Evolutionary conservation across 208 protist species (phyloP), one percentile per base, ranked within the genome.

Genomic region (Crithidia sp.): DNA sequence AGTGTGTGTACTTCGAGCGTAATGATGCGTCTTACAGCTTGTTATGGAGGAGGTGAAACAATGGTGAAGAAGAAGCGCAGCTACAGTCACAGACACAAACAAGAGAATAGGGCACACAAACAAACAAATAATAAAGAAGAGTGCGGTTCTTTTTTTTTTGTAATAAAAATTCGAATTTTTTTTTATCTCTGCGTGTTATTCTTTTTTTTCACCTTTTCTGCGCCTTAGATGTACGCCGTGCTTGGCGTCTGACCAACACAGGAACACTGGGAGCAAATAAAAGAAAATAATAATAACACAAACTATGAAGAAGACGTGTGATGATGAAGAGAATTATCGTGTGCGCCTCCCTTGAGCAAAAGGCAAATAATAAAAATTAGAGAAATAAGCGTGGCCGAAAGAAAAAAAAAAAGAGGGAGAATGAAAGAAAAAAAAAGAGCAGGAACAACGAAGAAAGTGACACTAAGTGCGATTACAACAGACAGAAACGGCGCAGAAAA

Each of bases 381-480:
- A 37, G 6, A 37, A 70, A 49, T 16, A 40, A 59, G 7, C 19
- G 28, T 28, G 28, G 28, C 28, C 28, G 28, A n/a, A 70, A 45
- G 37, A 57, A 52, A 12, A 40, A 40, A 68, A 43, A 57, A 57
- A 59, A 16, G 52, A 43, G 39, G 0, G 41, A 58, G 39, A 59
- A 70, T 19, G 10, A 54, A 28, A 49, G 59, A 70, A 39, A 59
- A n/a, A n/a, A 54, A 53, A 67, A 17, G 10, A 13, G 5, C 10
- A 50, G 54, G 13, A 49, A 41, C 10, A 39, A 39, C 14, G 28
- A 28, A 13, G 6, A 58, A 12, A 39, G 28, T 40, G 28, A 58
- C 39, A 39, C 7, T 36, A 40, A 40, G 5, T 19, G 50, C 14
- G 50, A 7, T 9, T n/a, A 55, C 50, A 19, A n/a, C 14, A 28